These are phyloP conservation scores for Durusdinium trenchii DNA, from an alignment of 73 alveolate species.

Conservation along the genomic window DNA sequence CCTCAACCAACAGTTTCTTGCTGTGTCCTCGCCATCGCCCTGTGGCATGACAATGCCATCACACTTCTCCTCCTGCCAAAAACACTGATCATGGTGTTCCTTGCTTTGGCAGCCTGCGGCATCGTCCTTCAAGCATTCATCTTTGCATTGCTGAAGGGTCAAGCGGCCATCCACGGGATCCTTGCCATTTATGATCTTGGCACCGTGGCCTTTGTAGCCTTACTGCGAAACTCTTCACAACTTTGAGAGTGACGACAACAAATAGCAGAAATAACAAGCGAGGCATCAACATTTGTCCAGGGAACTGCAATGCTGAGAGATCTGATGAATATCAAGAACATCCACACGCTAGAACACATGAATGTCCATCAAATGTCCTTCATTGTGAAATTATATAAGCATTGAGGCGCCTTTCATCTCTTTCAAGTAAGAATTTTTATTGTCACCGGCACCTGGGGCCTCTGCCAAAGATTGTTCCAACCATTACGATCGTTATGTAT, in stretches of 20 bases:
- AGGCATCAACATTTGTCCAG: no score
- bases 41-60: slow-evolving; percentile 73
- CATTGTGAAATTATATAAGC: no score
- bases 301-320: no score
- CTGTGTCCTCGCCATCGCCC: neutral
- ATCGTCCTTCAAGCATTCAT: slow-evolving; percentile 42
- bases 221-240: neutral
- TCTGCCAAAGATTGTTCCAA: no score
- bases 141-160: slow-evolving; percentile 31
- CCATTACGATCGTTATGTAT: no score
- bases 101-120: neutral
- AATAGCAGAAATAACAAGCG: no score
- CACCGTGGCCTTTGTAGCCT: slow-evolving; percentile 75
- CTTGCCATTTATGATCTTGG: neutral
- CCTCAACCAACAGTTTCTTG: slow-evolving; percentile 66
- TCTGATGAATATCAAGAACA: no score
- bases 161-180: slow-evolving; percentile 55
- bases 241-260: neutral
- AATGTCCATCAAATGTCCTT: no score
- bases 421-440: no score
- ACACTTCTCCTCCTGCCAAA: slow-evolving; percentile 20
- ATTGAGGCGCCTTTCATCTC: no score
- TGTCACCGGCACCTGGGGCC: no score
- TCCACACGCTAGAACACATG: no score
- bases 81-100: neutral